Evolutionary conservation across 2,329 filamentous ascomycete genomes (phyloP), one percentile per base, ranked within the genome.

Genomic region (Gaeumannomyces tritici): DNA sequence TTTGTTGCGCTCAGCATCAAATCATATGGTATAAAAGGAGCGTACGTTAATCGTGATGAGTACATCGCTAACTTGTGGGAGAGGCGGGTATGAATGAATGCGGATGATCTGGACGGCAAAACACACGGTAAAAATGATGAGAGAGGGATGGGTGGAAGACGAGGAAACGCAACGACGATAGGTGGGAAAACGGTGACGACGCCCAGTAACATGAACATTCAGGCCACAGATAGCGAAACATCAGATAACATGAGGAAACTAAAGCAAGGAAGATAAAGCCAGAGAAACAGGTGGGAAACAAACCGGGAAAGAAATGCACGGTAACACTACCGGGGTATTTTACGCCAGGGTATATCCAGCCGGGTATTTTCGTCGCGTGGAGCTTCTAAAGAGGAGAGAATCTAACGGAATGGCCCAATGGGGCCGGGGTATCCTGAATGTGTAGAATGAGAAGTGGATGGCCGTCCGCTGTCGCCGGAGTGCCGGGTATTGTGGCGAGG

Each of bases 401-500:
- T 86, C 87, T 89, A 93, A 89, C 90, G 90, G 82, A 89, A 91
- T 85, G 90, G 89, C 83, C 90, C 90, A 83, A 92, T 89, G 69
- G 89, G 90, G 81, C 87, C 91, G 83, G 91, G 90, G 90, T 95
- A 95, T 91, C 91, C 91, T 86, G 91, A 93, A 89, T 87, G 86
- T 74, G 89, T 90, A 83, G 91, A 96, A 88, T 96, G 90, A 80
- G 91, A 95, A 80, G 91, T 96, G 73, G 90, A 93, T 75, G 91
- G 91, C 74, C 91, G 90, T 75, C 91, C 91, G 81, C 90, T 95
- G 77, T 96, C 91, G 74, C 89, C 91, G 73, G 91, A 96, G 74
- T 88, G 88, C 75, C 91, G 89, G 74, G 89, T 83, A 75, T 87
- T 86, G 78, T 96, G 91, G 76, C 90, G 89, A 67, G 91, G 90